phyloP scores from a whole-genome alignment of 768 basidiomycete genomes.

The Boletus edulis region DNA sequence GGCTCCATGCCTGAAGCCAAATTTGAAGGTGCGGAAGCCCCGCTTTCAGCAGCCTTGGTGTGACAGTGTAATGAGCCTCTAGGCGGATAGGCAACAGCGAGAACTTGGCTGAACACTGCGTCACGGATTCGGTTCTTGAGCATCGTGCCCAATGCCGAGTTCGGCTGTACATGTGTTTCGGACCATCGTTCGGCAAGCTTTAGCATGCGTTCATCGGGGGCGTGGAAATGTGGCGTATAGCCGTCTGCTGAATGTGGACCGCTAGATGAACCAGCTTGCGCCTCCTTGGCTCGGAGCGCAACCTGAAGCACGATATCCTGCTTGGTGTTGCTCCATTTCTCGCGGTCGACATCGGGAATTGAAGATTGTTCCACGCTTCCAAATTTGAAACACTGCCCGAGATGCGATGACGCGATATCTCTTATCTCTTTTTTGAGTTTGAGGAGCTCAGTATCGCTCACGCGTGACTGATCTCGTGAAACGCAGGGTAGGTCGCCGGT shows the following conservation, averaged over 20 bases:
- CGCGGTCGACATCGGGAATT: slow-evolving; percentile 38
- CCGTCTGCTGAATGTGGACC: slow-evolving; percentile 25
- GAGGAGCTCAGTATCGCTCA: slow-evolving; percentile 53
- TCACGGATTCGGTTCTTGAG: slow-evolving; percentile 63
- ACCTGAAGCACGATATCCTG: slow-evolving; percentile 74
- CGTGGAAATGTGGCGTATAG: slow-evolving; percentile 22
- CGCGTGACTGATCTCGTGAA: slow-evolving; percentile 34
- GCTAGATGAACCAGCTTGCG: slow-evolving; percentile 26
- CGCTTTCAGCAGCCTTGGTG: slow-evolving; percentile 26
- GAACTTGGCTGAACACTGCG: slow-evolving; percentile 59
- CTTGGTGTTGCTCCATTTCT: slow-evolving; percentile 54
- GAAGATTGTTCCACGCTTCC: slow-evolving; percentile 24
- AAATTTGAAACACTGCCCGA: slow-evolving; percentile 57
- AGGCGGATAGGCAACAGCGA: slow-evolving; percentile 50
- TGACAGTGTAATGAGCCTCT: slow-evolving; percentile 35
- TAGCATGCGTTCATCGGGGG: slow-evolving; percentile 52
- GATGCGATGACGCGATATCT: slow-evolving; percentile 55
- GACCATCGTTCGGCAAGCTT: slow-evolving; percentile 70
- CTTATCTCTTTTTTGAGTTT: slow-evolving; percentile 74
- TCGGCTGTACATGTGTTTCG: slow-evolving; percentile 59
- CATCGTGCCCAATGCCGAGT: slow-evolving; percentile 58
- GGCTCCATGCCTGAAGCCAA: slow-evolving; percentile 66
- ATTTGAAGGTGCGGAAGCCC: slow-evolving; percentile 5
- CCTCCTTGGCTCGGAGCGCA: slow-evolving; percentile 62
- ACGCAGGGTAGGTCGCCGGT: slow-evolving; percentile 30